Conservation (phyloP, 148 eudicot species). For the Diospyros kaki region DNA sequence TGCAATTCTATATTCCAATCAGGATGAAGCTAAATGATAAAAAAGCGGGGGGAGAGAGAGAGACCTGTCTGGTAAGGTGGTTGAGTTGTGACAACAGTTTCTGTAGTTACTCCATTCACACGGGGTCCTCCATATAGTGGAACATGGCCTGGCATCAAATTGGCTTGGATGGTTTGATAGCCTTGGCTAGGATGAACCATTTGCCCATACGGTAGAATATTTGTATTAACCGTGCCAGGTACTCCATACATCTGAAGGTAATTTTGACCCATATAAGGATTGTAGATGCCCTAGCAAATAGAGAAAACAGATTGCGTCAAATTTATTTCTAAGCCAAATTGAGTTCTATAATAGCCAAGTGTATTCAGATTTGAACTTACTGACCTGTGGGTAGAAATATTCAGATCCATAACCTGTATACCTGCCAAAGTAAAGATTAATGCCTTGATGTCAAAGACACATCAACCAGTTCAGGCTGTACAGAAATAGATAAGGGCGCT, state of each 20-base stretch:
- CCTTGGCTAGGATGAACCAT: conserved; percentile 16
- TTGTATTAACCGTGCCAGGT: conserved; percentile 20
- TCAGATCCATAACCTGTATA: conserved; percentile 26
- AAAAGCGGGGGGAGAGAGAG: not conserved
- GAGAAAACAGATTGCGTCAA: not conserved
- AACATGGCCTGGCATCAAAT: conserved; percentile 19
- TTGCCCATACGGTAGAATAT: conserved; percentile 14
- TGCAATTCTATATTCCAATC: not conserved
- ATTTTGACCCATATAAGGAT: conserved; percentile 18
- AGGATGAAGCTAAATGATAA: not conserved
- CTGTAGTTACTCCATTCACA: conserved; percentile 21
- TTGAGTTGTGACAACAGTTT: conserved; percentile 19
- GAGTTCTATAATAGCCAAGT: not conserved
- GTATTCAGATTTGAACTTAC: conserved; percentile 1
- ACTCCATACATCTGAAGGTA: conserved; percentile 18
- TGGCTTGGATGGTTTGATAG: conserved; percentile 18
- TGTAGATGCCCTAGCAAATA: conserved; percentile 15
- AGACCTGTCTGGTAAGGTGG: conserved; percentile 15
- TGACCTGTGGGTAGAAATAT: conserved; percentile 30
- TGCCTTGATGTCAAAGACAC: conserved; percentile 6
- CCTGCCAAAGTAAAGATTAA: conserved; percentile 21
- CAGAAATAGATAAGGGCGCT: not conserved
- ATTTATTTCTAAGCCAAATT: not conserved
- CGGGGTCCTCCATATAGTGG: conserved; percentile 18
- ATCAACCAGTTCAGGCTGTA: not conserved